These are phyloP conservation scores for Haberlea rhodopensis DNA, from an alignment of 257 asterid genomes.

Conservation along the genomic window DNA sequence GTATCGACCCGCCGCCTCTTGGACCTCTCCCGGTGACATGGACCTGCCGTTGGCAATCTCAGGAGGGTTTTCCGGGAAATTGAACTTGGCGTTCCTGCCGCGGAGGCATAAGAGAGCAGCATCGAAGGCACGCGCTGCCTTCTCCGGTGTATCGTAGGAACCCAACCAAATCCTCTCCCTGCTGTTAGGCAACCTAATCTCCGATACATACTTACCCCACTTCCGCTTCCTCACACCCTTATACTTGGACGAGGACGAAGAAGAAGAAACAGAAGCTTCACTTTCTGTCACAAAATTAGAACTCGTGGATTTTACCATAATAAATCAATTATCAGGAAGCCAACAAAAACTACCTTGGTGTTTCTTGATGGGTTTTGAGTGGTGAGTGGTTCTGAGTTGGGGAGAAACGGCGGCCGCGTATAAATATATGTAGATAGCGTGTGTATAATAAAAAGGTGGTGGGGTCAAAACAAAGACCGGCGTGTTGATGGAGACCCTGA, in stretches of 20 bases:
- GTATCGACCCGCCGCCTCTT: conserved; percentile 55
- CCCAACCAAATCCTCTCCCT: conserved; percentile 76
- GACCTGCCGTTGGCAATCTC: conserved; percentile 45
- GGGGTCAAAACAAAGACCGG: conserved; percentile 18
- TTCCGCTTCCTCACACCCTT: conserved; percentile 70
- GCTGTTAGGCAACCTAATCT: conserved; percentile 65
- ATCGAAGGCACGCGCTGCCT: conserved; percentile 81
- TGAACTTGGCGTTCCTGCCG: conserved; percentile 53
- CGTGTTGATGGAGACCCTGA: no score
- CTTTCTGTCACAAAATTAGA: no score
- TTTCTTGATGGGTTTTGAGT: not conserved
- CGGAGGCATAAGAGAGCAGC: conserved; percentile 68
- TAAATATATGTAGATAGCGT: conserved; percentile 31
- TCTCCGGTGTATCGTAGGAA: conserved; percentile 59
- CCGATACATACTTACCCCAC: conserved; percentile 78
- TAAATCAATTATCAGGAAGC: conserved; percentile 9
- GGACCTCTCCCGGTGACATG: conserved; percentile 57
- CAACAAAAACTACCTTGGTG: not conserved
- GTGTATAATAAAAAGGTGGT: conserved; percentile 36
- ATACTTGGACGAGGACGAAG: conserved; percentile 37
- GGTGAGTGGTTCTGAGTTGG: not conserved
- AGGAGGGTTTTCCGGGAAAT: conserved; percentile 58
- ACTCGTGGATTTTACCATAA: conserved; percentile 73
- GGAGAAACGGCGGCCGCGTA: conserved; percentile 52
- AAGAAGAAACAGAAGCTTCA: conserved; percentile 17